These are phyloP conservation scores for Perkinsus chesapeaki DNA, from an alignment of 169 alveolate species.

Conservation along the genomic window DNA sequence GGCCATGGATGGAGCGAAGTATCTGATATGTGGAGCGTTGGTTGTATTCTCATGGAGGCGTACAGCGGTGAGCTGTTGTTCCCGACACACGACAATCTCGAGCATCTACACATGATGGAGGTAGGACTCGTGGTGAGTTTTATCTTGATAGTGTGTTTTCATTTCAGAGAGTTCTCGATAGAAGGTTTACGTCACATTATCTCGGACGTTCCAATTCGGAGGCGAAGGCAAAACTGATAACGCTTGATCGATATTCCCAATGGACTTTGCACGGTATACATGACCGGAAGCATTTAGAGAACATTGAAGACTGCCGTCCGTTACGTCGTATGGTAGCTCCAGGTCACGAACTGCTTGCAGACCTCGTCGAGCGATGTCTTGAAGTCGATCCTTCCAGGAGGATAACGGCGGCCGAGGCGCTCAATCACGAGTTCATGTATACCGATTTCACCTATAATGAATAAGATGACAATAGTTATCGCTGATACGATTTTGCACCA, in stretches of 20 bases:
- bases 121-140: constrained; percentile 11
- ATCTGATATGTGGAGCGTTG: constrained; percentile 83
- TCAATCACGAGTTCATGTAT: not conserved
- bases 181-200: not conserved
- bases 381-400: not conserved
- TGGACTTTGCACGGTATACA: not conserved
- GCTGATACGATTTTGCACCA: not conserved
- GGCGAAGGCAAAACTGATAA: not conserved
- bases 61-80: constrained; percentile 73
- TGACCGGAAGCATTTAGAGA: not conserved
- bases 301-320: not conserved
- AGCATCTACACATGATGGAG: constrained; percentile 78
- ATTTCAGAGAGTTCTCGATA: not conserved
- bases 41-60: constrained; percentile 74
- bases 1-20: constrained; percentile 64
- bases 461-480: not conserved
- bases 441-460: not conserved
- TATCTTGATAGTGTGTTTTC: not conserved
- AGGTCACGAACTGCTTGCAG: not conserved
- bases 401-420: not conserved
- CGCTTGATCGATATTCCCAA: not conserved
- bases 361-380: not conserved
- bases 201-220: not conserved
- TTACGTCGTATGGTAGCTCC: not conserved
- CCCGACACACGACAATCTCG: constrained; percentile 73